Base-by-base conservation (phyloP, 768 basidiomycete genomes). In the Boletus reticulatus region DNA sequence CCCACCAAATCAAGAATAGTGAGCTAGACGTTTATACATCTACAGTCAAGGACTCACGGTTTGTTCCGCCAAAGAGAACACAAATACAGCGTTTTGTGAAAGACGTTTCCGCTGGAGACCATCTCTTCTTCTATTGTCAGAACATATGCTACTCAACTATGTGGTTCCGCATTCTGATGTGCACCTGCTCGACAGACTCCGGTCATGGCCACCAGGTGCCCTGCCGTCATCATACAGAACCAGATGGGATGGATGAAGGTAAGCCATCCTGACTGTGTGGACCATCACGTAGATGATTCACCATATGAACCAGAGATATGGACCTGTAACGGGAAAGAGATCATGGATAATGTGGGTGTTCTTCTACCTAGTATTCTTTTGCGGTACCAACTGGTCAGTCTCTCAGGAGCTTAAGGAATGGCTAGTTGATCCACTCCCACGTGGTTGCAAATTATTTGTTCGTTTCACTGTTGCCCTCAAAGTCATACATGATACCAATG, bases 91-190 rank as follows among this genome's bases (percentile, higher is more conserved):
- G 72, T 3, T 68, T 85, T 8, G 79, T 83, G 0, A 57, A 67
- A 31, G 79, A 67, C 36, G 78, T 77, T 10, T 66, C 72, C 17
- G 57, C 76, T 4, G 79, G 79, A 0, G 84, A 84, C 56, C 76
- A 66, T 2, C 80, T 83, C 59, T 80, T 84, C 56, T 83, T 85
- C 53, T 82, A 83, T 43, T 85, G 83, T 84, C 50, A 53, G 78
- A 19, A 5, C 16, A 13, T 1, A 24, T 41, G 2, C 29, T 27
- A 6, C 14, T 2, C 20, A 8, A 6, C 3, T 6, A 17, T 17
- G 13, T 19, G 8, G 22, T 17, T 34, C 20, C 3, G 6, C 17
- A n/a, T 42, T 29, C 50, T 55, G 29, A 62, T 16, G 31, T 27
- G 22, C 4, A 14, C 13, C 19, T 6, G n/a, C 29, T 37, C n/a